These are phyloP conservation scores for Amphibolis antarctica DNA, from an alignment of 106 monocot genomes.

Conservation along the genomic window DNA sequence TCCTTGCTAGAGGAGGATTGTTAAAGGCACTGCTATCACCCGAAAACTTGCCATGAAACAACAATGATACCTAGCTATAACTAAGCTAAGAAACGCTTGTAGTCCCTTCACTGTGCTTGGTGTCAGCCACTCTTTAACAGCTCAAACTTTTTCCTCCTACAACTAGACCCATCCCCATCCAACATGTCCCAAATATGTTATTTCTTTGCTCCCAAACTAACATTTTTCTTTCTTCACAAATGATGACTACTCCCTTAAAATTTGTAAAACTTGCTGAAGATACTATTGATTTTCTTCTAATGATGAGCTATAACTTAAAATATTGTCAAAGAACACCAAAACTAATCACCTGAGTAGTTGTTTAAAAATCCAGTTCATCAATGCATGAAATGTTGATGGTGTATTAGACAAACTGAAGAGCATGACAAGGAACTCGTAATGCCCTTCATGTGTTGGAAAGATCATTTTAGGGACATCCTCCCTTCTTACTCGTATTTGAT, in stretches of 20 bases:
- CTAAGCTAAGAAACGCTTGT: constrained; percentile 6
- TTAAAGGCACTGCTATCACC: too few species aligned
- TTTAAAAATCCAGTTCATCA: constrained; percentile 7
- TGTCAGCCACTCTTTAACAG: neutral
- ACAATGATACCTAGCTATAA: neutral
- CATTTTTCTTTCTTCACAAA: neutral
- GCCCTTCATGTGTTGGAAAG: neutral
- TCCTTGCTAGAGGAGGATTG: too few species aligned
- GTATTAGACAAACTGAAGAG: constrained; percentile 6
- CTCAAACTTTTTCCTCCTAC: neutral
- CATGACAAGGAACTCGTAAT: constrained; percentile 16
- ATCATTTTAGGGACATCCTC: neutral
- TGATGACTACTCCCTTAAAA: neutral
- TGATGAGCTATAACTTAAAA: constrained; percentile 8
- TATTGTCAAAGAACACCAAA: constrained; percentile 17
- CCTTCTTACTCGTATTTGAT: constrained; percentile 1
- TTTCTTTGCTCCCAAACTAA: neutral
- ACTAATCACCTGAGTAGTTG: neutral
- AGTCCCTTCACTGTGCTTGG: neutral
- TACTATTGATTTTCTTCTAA: neutral
- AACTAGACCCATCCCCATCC: neutral
- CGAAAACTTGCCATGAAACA: too few species aligned
- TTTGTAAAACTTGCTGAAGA: neutral
- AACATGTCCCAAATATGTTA: constrained; percentile 7
- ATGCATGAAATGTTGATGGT: constrained; percentile 8